Evolutionary conservation across 73 alveolate species (phyloP), one percentile per base, ranked within the genome.

Genomic region (Paramecium sonneborni): DNA sequence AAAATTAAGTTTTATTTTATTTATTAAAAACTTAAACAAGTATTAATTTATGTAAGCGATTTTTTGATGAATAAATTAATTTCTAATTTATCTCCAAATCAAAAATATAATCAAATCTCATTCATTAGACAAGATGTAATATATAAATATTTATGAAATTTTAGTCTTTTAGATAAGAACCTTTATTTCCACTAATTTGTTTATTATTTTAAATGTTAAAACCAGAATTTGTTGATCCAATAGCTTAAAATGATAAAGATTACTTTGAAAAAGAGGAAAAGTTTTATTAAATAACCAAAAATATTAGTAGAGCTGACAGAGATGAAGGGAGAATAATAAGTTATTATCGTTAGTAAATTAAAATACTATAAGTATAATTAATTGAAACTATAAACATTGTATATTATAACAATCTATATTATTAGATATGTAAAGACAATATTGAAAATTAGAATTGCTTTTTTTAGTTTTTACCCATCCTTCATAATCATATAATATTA

Each of bases 81-180:
- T 23, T 37, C 76, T 5, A 41, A 44, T 14, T 24, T 79, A 43
- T 46, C 44, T 2, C 30, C 39, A 8, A 79, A 21, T 39, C 30
- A 79, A 34, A 79, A 79, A 23, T 79, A 79, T n/a, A 34, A 79
- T 43, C 7, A 79, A 44, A 20, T 79, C 4, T 79, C 90, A 79
- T 79, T 46, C 14, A 43, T 79, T 10, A 79, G 90, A 79, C 41
- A 79, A 46, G 90, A 79, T 44, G 87, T 74, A 74, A 34, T 28
- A 10, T n/a, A 3, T 18, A n/a, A 0, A 14, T 15, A 12, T 12
- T 12, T 14, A 74, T 34, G 1, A 2, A 1, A 34, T 12, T 37
- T 6, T 74, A 74, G 87, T 34, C 46, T 18, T 79, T 79, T 24
- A 79, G 74, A 41, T 46, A 79, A 46, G 90, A 79, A 79, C 72